Conservation (phyloP, 2,329 filamentous ascomycete genomes). For the Celoporthe dispersa region DNA sequence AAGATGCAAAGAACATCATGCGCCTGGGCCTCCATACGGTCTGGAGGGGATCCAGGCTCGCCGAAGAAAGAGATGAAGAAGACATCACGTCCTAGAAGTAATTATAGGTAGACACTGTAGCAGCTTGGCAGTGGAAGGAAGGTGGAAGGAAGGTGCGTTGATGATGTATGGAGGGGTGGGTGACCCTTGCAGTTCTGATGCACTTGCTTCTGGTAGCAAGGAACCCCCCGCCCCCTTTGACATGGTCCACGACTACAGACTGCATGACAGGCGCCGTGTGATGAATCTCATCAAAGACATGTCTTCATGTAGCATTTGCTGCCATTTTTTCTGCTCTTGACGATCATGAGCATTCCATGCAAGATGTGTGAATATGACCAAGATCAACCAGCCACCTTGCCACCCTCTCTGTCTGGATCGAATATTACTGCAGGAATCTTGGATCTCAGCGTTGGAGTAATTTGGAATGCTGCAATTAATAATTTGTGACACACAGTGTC, state of each 20-base stretch:
- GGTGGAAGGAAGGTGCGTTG: background rate
- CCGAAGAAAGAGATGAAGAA: background rate
- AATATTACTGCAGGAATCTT: background rate
- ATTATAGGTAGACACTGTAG: background rate
- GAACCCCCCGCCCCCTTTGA: no score
- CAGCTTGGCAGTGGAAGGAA: background rate
- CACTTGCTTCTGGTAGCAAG: background rate
- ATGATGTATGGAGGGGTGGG: background rate
- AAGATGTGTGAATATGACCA: background rate
- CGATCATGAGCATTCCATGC: background rate
- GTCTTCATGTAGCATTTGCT: background rate
- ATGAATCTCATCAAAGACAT: background rate
- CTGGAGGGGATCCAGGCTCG: background rate
- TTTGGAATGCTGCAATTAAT: background rate
- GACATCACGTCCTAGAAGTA: background rate
- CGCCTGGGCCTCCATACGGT: background rate
- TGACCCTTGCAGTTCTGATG: background rate
- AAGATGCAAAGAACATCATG: background rate
- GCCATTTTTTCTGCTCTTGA: background rate
- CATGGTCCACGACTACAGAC: no score
- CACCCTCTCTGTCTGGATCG: background rate
- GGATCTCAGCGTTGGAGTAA: background rate
- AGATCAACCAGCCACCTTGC: background rate
- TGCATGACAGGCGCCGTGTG: no score
- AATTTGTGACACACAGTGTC: slow-evolving; percentile 1